Evolutionary conservation across 345 rosid species (phyloP).

Genomic region (rapeseed (Brassica napus)): DNA sequence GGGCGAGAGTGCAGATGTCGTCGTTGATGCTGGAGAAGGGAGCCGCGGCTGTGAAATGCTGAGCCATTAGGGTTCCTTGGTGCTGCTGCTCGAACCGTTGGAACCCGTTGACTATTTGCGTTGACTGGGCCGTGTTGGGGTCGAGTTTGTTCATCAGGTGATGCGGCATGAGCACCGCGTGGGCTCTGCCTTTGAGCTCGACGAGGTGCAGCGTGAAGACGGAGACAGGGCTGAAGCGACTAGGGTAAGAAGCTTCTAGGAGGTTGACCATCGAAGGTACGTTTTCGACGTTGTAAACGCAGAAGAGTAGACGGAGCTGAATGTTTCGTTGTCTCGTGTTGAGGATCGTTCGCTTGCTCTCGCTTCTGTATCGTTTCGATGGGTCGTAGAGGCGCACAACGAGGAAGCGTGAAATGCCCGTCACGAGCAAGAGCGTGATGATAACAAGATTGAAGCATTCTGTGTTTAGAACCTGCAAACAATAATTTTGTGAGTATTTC

Average conservation of each 20-base stretch:
- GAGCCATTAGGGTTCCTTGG: slow-evolving; percentile 43
- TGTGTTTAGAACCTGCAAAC: slow-evolving; percentile 31
- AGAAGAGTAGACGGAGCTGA: slow-evolving; percentile 53
- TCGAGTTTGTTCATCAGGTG: slow-evolving; percentile 42
- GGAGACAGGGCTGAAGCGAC: slow-evolving; percentile 36
- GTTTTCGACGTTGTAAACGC: slow-evolving; percentile 45
- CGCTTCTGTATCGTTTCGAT: slow-evolving; percentile 54
- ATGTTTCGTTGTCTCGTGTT: slow-evolving; percentile 41
- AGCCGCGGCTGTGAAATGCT: slow-evolving; percentile 52
- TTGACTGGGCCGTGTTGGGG: slow-evolving; percentile 37
- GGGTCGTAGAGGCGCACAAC: slow-evolving; percentile 60
- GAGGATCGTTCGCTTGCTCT: slow-evolving; percentile 53
- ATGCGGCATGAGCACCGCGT: slow-evolving; percentile 39
- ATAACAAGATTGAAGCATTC: slow-evolving; percentile 41
- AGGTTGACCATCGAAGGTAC: slow-evolving; percentile 42
- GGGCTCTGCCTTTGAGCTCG: slow-evolving; percentile 43
- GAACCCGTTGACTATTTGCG: slow-evolving; percentile 46
- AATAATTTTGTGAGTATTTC: neutral
- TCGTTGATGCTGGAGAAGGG: slow-evolving; percentile 57
- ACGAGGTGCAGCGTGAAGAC: slow-evolving; percentile 37
- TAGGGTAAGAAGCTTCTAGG: slow-evolving; percentile 39
- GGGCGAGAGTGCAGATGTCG: slow-evolving; percentile 59
- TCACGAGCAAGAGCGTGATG: slow-evolving; percentile 36
- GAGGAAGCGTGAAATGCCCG: slow-evolving; percentile 46
- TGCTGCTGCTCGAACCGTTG: slow-evolving; percentile 41